Percentiles rank a stretch among this genome's conserved stretches.
phyloP scores from a whole-genome alignment of 106 monocot species.

The Platanthera guangdongensis region DNA sequence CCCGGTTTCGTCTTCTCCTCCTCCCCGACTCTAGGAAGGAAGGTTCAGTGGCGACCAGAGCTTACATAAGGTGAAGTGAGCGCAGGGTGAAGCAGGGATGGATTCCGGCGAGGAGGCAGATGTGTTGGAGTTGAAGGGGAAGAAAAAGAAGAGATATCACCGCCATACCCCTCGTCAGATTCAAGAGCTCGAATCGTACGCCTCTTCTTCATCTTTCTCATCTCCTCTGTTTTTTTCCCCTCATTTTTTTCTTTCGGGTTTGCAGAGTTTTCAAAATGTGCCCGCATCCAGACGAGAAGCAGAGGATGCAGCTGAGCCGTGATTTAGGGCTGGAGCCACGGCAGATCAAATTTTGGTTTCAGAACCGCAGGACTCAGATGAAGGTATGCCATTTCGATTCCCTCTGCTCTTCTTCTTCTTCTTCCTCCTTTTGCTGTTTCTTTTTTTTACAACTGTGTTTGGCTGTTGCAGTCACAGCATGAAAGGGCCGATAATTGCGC shows the following conservation, averaged over 20 bases:
- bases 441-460: not conserved
- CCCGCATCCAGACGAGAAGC: slow-evolving; percentile 77
- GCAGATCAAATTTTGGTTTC: slow-evolving; percentile 84
- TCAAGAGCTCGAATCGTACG: slow-evolving; percentile 77
- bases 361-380: slow-evolving; percentile 64
- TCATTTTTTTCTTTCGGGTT: not conserved
- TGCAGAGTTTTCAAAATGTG: slow-evolving; percentile 48
- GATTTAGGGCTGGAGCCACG: slow-evolving; percentile 45
- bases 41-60: too few relatives aligned
- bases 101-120: slow-evolving; percentile 53
- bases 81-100: slow-evolving; percentile 5
- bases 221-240: not conserved
- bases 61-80: too few relatives aligned
- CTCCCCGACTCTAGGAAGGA: too few relatives aligned
- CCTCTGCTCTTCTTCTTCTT: not conserved
- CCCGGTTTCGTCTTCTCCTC: too few relatives aligned
- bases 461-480: slow-evolving; percentile 37
- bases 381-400: slow-evolving; percentile 21
- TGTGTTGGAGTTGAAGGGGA: slow-evolving; percentile 24
- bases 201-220: not conserved
- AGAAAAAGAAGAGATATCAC: slow-evolving; percentile 43
- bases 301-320: slow-evolving; percentile 63
- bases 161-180: slow-evolving; percentile 64
- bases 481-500: slow-evolving; percentile 52
- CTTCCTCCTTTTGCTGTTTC: not conserved